Evolutionary conservation across 1,284 basidiomycete species (phyloP), one percentile per base, ranked within the genome.

Genomic region (Melampsora larici-populina): DNA sequence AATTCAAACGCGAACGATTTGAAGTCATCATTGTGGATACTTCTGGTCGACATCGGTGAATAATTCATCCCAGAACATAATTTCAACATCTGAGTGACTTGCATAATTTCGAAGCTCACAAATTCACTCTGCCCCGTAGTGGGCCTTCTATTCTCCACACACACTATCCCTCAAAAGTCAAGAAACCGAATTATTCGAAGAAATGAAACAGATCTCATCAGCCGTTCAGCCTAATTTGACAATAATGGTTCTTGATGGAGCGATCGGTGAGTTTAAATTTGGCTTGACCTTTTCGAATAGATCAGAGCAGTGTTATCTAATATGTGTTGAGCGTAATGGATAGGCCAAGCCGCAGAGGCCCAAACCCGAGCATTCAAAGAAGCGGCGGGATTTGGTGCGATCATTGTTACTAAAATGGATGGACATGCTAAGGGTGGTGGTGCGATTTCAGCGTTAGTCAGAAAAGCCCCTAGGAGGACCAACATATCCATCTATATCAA

Each of bases 11-110:
- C 86, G 95, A 97, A 84, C 88, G 93, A 43, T 99, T 99, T 83
- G 97, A 99, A 80, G 92, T 99, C 65, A 97, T 99, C 83, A 97
- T 99, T 80, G 97, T 99, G 78, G 97, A 99, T 85, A 99, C 97
- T 0, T 95, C 92, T 36, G 97, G 97, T 77, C 88, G 97, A 80
- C 97, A 99, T 85, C 73, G 73, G 73, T 75, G 18, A 63, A 62
- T 73, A 21, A 13, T 1, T 11, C 40, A 43, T 43, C 13, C 18
- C 13, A 17, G 5, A 58, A n/a, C 29, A 24, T 18, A 5, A n/a
- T 17, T n/a, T 58, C 7, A 9, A 58, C 6, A 43, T 43, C 11
- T 43, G 11, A 43, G 40, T 13, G 31, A 65, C 43, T 31, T 9
- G n/a, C n/a, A n/a, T 40, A 29, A 8, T 48, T n/a, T 24, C n/a